Conservation (phyloP, 2,329 filamentous ascomycete genomes). For the Neofusicoccum sp. region DNA sequence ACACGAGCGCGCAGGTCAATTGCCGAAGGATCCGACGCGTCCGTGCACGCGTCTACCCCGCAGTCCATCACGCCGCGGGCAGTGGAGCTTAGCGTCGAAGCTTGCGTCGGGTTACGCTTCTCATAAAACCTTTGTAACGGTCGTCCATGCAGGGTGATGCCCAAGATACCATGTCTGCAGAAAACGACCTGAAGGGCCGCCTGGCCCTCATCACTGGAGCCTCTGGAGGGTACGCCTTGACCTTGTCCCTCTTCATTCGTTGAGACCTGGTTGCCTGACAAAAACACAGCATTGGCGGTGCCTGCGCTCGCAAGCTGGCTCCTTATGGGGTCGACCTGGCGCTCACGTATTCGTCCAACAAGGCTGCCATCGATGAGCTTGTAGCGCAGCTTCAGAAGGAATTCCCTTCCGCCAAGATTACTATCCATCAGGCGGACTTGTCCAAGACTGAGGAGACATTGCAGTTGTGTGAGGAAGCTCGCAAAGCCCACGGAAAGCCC, state of each 20-base stretch:
- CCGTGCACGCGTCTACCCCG: conserved; percentile 15
- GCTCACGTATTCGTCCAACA: conserved; percentile 60
- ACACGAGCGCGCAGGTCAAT: conserved; percentile 13
- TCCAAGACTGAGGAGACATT: conserved; percentile 56
- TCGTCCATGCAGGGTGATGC: no score
- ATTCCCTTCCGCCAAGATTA: conserved; percentile 45
- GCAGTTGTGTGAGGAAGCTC: conserved; percentile 58
- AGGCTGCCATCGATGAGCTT: conserved; percentile 50
- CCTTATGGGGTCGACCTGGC: conserved; percentile 57
- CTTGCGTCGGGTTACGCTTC: not conserved
- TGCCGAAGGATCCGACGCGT: conserved; percentile 13
- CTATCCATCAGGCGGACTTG: conserved; percentile 62
- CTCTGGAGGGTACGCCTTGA: conserved; percentile 57
- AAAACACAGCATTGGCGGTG: conserved; percentile 58
- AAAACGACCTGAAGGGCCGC: conserved; percentile 51
- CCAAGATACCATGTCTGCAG: conserved; percentile 10
- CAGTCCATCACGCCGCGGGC: conserved; percentile 7
- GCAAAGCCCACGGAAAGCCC: conserved; percentile 54
- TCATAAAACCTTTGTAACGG: not conserved
- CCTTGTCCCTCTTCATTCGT: not conserved
- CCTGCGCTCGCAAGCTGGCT: conserved; percentile 60
- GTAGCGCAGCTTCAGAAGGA: conserved; percentile 44
- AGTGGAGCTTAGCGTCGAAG: not conserved
- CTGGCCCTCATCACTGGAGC: conserved; percentile 64
- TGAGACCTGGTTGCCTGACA: not conserved